Evolutionary conservation across 768 basidiomycete genomes (phyloP).

Genomic region (Boletus edulis): DNA sequence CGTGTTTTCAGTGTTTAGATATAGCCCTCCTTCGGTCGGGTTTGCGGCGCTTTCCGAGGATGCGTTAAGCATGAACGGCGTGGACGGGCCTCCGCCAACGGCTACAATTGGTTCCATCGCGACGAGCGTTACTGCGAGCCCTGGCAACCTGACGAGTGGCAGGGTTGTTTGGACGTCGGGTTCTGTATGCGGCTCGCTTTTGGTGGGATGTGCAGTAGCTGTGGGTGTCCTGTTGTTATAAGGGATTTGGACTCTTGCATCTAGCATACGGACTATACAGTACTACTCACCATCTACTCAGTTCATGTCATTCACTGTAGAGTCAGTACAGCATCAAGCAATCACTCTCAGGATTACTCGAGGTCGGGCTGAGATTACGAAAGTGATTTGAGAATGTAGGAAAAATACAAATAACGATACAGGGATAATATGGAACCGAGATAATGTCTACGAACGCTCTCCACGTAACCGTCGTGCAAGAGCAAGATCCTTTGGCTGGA

Average conservation of each 20-base stretch:
- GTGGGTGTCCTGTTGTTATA: slow-evolving; percentile 17
- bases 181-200: neutral
- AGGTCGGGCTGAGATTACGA: neutral
- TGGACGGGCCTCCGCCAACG: slow-evolving; percentile 42
- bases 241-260: neutral
- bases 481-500: slow-evolving; percentile 83
- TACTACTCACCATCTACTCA: too few species aligned
- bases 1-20: slow-evolving; percentile 88
- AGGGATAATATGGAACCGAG: neutral
- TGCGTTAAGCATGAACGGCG: slow-evolving; percentile 48
- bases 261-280: too few species aligned
- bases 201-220: slow-evolving; percentile 2
- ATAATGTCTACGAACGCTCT: slow-evolving; percentile 53
- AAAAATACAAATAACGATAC: slow-evolving; percentile 4
- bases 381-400: neutral
- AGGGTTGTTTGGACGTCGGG: neutral
- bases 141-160: slow-evolving; percentile 5
- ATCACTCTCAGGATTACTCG: too few species aligned
- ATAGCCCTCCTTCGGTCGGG: slow-evolving; percentile 74
- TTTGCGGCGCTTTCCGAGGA: slow-evolving; percentile 71
- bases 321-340: too few species aligned
- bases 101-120: slow-evolving; percentile 56
- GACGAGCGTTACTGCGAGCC: slow-evolving; percentile 45
- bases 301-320: too few species aligned
- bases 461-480: slow-evolving; percentile 77